Percentiles rank a stretch among this genome's conserved stretches.
phyloP scores from a whole-genome alignment of 2,329 filamentous ascomycete species.

The Fusarium sp. region DNA sequence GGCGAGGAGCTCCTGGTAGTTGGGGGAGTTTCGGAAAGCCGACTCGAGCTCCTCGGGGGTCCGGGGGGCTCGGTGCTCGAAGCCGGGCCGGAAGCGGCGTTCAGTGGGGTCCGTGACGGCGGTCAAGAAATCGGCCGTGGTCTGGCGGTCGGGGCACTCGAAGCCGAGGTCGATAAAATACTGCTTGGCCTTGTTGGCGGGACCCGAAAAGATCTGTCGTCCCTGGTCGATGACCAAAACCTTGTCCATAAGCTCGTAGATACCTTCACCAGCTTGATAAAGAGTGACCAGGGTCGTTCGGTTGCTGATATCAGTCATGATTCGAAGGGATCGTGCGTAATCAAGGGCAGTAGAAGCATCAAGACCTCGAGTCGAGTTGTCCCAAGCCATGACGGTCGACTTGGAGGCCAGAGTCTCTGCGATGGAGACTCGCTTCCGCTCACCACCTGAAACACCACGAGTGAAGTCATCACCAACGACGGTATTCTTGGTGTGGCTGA shows the following conservation, averaged over 20 bases:
- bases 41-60: constrained; percentile 74
- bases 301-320: constrained; percentile 82
- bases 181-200: constrained; percentile 67
- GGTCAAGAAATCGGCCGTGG: constrained; percentile 59
- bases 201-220: constrained; percentile 74
- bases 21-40: constrained; percentile 71
- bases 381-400: constrained; percentile 80
- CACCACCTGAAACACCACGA: constrained; percentile 82
- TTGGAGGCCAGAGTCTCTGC: constrained; percentile 82
- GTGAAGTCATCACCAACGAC: constrained; percentile 79
- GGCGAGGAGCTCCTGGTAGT: constrained; percentile 68
- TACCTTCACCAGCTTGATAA: constrained; percentile 58
- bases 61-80: constrained; percentile 73
- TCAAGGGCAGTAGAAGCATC: constrained; percentile 84
- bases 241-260: constrained; percentile 75
- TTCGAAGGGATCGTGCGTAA: constrained; percentile 76
- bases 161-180: constrained; percentile 79
- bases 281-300: constrained; percentile 61
- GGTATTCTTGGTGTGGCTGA: constrained; percentile 79
- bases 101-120: constrained; percentile 70
- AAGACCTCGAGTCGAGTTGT: constrained; percentile 83
- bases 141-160: constrained; percentile 74
- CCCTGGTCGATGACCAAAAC: constrained; percentile 82
- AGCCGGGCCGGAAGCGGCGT: constrained; percentile 73
- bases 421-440: constrained; percentile 83